Evolutionary conservation across 345 rosid genomes (phyloP), one percentile per base, ranked within the genome.

Genomic region (Gossypium longicalyx): DNA sequence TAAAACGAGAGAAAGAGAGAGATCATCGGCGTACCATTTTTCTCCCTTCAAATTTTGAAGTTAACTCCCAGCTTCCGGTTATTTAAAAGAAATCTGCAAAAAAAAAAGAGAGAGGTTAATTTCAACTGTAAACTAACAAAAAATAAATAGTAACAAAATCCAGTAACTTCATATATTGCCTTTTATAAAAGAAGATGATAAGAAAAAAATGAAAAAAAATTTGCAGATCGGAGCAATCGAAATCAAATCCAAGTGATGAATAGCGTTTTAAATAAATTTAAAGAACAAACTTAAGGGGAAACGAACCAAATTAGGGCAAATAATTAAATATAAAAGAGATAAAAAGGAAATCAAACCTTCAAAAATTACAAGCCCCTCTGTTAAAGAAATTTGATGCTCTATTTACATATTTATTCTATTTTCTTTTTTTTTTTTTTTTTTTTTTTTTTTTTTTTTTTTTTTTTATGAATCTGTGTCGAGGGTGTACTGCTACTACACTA

Each of bases 41-140:
- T 29, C 17, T 49, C 25, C 25, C 0, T 10, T 57, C 11, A 15
- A 6, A 16, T 25, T 68, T 16, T 49, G 43, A 68, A 68, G 56
- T 13, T n/a, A 47, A 67, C 2, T 15, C 58, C 44, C 58, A 3
- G 44, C 72, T 68, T 49, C 72, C 45, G 45, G n/a, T 51, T 12
- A 4, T 67, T 45, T 51, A 49, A 51, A 43, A 69, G 44, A 49
- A 49, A 27, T 44, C 72, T 69, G 72, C 59, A 51, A 69, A 51
- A 51, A 65, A 27, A 49, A 34, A 51, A 69, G 16, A n/a, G 49
- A 43, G 5, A 16, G 16, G 44, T 49, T 16, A 27, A 3, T 9
- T 49, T 27, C 8, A 49, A 68, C 9, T 10, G 38, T 22, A 47
- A 67, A 47, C 12, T 47, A 47, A 7, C 48, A 64, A n/a, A 1